phyloP scores from a whole-genome alignment of 2,329 filamentous ascomycete species.

The Alternaria sp. region DNA sequence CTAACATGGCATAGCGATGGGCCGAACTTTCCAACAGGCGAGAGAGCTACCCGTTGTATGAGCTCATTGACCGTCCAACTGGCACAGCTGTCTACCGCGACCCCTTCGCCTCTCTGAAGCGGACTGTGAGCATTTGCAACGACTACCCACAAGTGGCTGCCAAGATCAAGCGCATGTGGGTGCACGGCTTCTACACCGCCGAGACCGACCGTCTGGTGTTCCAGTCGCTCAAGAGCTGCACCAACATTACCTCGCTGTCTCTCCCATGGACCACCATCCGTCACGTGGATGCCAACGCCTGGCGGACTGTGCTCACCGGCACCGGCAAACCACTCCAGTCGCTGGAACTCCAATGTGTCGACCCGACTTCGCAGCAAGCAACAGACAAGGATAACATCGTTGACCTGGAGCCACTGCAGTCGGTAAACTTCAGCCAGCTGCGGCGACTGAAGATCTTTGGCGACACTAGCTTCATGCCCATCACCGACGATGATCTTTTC shows the following conservation, averaged over 20 bases:
- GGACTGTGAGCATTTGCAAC: slow-evolving; percentile 56
- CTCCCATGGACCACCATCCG: slow-evolving; percentile 62
- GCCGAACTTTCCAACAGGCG: slow-evolving; percentile 55
- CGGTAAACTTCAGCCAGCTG: slow-evolving; percentile 58
- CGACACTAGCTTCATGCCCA: slow-evolving; percentile 60
- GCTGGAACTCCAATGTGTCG: slow-evolving; percentile 59
- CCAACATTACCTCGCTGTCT: slow-evolving; percentile 55
- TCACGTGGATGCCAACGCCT: slow-evolving; percentile 56
- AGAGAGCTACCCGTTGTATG: slow-evolving; percentile 55
- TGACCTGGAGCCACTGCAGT: slow-evolving; percentile 54
- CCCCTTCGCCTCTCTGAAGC: slow-evolving; percentile 57
- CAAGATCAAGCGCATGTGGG: slow-evolving; percentile 61
- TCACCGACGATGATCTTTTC: slow-evolving; percentile 58
- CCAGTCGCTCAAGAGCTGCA: slow-evolving; percentile 55
- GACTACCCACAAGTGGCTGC: slow-evolving; percentile 54
- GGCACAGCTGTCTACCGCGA: slow-evolving; percentile 60
- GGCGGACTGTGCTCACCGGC: slow-evolving; percentile 56
- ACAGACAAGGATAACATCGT: slow-evolving; percentile 48
- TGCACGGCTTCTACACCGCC: slow-evolving; percentile 61
- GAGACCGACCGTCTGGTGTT: slow-evolving; percentile 60
- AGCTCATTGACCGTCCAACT: slow-evolving; percentile 55
- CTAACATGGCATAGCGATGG: slow-evolving; percentile 55
- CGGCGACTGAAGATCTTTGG: slow-evolving; percentile 62
- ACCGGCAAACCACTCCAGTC: slow-evolving; percentile 55
- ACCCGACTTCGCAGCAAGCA: slow-evolving; percentile 56